These are phyloP conservation scores for Actinomortierella wolfii DNA, from an alignment of 371 early-diverging fungal genomes.

Conservation along the genomic window DNA sequence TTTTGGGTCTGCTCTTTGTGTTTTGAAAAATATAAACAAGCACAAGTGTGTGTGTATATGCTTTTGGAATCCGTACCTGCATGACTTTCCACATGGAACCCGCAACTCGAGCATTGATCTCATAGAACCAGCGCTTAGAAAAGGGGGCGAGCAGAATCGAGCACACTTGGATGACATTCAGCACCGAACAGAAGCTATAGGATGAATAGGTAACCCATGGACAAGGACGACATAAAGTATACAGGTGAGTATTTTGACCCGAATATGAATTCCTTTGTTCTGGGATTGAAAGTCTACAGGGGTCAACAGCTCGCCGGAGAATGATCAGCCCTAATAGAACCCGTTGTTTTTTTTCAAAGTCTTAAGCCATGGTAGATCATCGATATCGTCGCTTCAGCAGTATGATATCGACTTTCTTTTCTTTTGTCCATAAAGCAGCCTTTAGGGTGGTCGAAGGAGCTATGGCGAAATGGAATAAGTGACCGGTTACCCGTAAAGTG, in stretches of 20 bases:
- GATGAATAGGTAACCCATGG: background rate
- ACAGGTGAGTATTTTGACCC: too few species aligned
- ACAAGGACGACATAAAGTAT: too few species aligned
- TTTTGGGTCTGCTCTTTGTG: too few species aligned
- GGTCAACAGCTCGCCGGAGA: background rate
- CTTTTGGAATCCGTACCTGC: constrained; percentile 56
- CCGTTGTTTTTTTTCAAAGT: too few species aligned
- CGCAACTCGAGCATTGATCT: constrained; percentile 62
- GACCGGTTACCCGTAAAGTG: background rate
- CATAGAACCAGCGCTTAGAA: constrained; percentile 56
- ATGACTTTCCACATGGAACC: constrained; percentile 68
- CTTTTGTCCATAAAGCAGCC: too few species aligned
- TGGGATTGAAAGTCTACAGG: background rate
- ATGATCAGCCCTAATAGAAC: too few species aligned
- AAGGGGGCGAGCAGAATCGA: constrained; percentile 61
- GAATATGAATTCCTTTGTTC: too few species aligned
- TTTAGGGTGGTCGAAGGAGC: background rate
- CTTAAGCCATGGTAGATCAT: too few species aligned
- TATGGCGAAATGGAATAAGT: background rate
- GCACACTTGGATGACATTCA: constrained; percentile 62
- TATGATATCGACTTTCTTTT: too few species aligned
- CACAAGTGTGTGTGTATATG: too few species aligned
- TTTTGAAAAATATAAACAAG: too few species aligned
- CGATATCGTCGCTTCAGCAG: too few species aligned
- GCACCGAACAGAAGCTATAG: constrained; percentile 36